These are phyloP conservation scores for Phytophthora sp. DNA, from an alignment of 352 stramenopile species.

Conservation along the genomic window DNA sequence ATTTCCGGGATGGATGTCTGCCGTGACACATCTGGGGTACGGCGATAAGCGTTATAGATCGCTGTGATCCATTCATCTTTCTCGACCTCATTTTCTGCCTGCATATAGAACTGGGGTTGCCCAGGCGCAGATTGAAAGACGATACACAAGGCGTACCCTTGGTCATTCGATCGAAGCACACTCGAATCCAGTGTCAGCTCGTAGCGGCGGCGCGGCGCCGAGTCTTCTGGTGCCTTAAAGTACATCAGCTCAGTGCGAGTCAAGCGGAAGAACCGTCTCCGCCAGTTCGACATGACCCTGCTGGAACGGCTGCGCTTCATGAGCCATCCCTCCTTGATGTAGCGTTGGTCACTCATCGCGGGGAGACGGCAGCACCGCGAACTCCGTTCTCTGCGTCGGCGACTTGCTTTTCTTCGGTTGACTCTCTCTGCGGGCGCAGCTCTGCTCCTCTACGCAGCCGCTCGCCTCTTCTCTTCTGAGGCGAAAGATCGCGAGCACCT, in stretches of 20 bases:
- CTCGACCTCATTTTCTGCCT: conserved; percentile 67
- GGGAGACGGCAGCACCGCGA: conserved; percentile 1
- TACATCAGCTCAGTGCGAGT: conserved; percentile 68
- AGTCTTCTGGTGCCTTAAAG: conserved; percentile 46
- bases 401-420: background rate
- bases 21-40: conserved; percentile 40
- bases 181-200: conserved; percentile 58
- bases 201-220: conserved; percentile 41
- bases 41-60: conserved; percentile 60
- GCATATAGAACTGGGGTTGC: conserved; percentile 56
- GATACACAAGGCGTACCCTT: conserved; percentile 66
- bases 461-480: conserved; percentile 20
- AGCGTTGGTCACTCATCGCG: conserved; percentile 34
- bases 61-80: conserved; percentile 67
- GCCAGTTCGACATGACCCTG: conserved; percentile 54
- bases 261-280: conserved; percentile 75
- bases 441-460: background rate
- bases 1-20: background rate
- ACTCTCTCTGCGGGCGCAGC: background rate
- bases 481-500: conserved; percentile 18
- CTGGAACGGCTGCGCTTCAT: conserved; percentile 62
- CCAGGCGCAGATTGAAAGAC: conserved; percentile 53
- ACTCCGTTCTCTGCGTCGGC: no score
- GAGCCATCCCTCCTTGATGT: conserved; percentile 78
- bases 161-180: conserved; percentile 69